Evolutionary conservation across 1,139 yeast genomes (phyloP).

Genomic region (Suhomyces wounanorum): DNA sequence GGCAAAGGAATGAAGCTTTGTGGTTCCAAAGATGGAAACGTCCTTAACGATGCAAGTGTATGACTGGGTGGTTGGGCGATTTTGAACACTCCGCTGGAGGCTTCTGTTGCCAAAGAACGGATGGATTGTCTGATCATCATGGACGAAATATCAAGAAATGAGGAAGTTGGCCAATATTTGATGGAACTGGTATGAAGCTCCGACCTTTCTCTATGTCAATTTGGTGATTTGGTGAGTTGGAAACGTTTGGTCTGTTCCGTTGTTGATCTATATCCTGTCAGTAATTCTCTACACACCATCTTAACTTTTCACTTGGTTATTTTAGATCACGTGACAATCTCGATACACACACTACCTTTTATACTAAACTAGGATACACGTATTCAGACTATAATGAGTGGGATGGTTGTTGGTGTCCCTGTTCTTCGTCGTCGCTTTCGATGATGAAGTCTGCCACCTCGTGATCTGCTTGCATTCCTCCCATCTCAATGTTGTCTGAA

Average conservation of each 20-base stretch:
- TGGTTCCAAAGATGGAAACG: constrained; percentile 91
- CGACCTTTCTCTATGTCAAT: neutral
- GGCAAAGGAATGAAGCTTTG: constrained; percentile 74
- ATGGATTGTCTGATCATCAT: constrained; percentile 29
- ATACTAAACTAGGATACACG: neutral
- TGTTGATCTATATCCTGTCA: neutral
- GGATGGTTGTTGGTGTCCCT: constrained; percentile 10
- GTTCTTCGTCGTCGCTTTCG: constrained; percentile 54
- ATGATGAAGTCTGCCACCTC: constrained; percentile 41
- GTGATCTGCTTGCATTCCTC: constrained; percentile 22
- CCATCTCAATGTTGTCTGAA: constrained; percentile 43
- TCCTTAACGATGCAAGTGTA: constrained; percentile 77
- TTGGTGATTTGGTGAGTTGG: neutral
- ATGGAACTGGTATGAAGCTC: neutral
- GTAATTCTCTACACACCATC: neutral
- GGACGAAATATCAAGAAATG: neutral
- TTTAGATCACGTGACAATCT: neutral
- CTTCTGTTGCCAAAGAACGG: constrained; percentile 39
- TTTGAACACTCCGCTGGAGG: constrained; percentile 24
- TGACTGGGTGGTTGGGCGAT: constrained; percentile 62
- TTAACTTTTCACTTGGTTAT: neutral
- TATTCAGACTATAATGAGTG: constrained; percentile 4
- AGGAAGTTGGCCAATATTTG: neutral
- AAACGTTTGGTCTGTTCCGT: neutral
- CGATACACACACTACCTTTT: neutral